Conservation (phyloP, 1,284 basidiomycete genomes). For the Pholiota adiposa region DNA sequence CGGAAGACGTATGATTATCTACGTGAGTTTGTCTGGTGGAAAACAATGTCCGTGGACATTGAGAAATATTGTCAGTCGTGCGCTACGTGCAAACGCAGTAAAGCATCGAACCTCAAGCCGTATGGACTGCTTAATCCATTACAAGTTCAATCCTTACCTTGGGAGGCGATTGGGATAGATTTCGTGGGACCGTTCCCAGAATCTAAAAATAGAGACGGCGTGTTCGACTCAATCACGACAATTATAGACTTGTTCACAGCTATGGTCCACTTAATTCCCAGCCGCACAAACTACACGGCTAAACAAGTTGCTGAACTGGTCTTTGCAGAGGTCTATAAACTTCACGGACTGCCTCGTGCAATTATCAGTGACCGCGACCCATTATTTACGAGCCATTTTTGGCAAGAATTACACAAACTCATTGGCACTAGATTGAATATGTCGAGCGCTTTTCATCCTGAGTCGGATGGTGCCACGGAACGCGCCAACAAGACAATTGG, state of each 20-base stretch:
- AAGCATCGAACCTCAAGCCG: conserved; percentile 29
- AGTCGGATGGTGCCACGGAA: conserved; percentile 46
- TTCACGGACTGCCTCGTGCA: conserved; percentile 39
- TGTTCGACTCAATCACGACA: conserved; percentile 24
- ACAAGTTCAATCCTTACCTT: conserved; percentile 30
- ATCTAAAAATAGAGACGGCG: conserved; percentile 20
- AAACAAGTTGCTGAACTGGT: conserved; percentile 40
- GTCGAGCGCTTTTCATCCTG: conserved; percentile 46
- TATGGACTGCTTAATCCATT: conserved; percentile 37
- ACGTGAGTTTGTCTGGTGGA: conserved; percentile 5
- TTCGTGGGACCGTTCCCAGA: conserved; percentile 22
- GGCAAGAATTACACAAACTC: conserved; percentile 38
- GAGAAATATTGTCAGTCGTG: not conserved
- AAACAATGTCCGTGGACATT: conserved; percentile 1
- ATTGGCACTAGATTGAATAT: conserved; percentile 40
- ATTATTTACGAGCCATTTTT: conserved; percentile 47
- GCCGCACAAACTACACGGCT: conserved; percentile 32
- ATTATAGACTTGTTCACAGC: conserved; percentile 39
- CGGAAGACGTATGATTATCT: conserved; percentile 31
- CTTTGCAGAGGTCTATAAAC: conserved; percentile 36
- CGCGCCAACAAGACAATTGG: conserved; percentile 32
- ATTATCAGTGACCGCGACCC: conserved; percentile 47
- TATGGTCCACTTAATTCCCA: conserved; percentile 37
- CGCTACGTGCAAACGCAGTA: conserved; percentile 25
- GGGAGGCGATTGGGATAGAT: conserved; percentile 43